These are phyloP conservation scores for Penicillium chermesinum DNA, from an alignment of 495 filamentous ascomycete species.

Conservation along the genomic window DNA sequence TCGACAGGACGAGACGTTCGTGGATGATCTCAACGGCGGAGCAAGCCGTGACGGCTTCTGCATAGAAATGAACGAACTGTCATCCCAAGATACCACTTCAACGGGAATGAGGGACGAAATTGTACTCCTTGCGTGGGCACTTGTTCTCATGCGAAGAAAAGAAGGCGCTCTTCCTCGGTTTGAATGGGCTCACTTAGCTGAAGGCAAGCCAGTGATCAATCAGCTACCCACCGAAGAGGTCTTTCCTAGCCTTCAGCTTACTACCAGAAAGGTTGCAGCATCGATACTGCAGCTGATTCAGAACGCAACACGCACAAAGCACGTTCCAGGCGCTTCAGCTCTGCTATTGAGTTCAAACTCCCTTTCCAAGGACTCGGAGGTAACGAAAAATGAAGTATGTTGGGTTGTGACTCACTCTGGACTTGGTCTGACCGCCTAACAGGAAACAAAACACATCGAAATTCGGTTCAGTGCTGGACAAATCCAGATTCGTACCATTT, in stretches of 20 bases:
- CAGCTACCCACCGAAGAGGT: constrained; percentile 20
- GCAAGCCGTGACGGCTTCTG: constrained; percentile 7
- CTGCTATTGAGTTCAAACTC: constrained; percentile 31
- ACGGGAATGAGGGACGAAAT: constrained; percentile 36
- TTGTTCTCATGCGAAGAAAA: constrained; percentile 33
- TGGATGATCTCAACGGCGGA: background rate
- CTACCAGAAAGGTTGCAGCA: constrained; percentile 13
- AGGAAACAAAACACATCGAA: constrained; percentile 24
- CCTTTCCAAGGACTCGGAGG: constrained; percentile 18
- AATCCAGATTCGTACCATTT: constrained; percentile 26
- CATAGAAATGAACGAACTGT: constrained; percentile 18
- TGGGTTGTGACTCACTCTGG: background rate
- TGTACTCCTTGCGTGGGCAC: constrained; percentile 40
- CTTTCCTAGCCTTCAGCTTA: constrained; percentile 21
- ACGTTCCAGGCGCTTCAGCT: background rate
- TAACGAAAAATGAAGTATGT: constrained; percentile 18
- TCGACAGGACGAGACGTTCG: background rate
- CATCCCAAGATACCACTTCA: constrained; percentile 5
- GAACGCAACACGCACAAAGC: background rate
- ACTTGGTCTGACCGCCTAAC: background rate
- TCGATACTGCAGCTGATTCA: constrained; percentile 21
- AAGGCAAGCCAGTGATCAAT: background rate
- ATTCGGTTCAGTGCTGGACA: constrained; percentile 14
- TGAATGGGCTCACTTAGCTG: constrained; percentile 32
- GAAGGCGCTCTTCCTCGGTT: constrained; percentile 34